phyloP scores from a whole-genome alignment of 192 early-diverging fungal genomes.

The Coemansia sp. region DNA sequence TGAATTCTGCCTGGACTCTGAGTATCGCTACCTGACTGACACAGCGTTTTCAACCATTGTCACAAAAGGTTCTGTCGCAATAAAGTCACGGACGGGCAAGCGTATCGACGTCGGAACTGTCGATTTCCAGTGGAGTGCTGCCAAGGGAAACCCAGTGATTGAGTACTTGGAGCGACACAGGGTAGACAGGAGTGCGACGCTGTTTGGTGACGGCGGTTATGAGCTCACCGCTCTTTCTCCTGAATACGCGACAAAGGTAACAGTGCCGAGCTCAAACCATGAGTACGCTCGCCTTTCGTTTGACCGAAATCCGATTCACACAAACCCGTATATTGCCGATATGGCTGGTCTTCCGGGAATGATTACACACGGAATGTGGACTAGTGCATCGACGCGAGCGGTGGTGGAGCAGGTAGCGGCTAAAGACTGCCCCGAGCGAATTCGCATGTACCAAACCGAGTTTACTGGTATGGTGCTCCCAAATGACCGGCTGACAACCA shows the following conservation, averaged over 20 bases:
- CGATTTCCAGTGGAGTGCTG: conserved; percentile 64
- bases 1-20: conserved; percentile 79
- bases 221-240: conserved; percentile 24
- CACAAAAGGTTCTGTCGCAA: conserved; percentile 64
- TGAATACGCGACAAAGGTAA: not conserved
- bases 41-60: conserved; percentile 63
- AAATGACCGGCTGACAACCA: conserved; percentile 76
- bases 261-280: conserved; percentile 74
- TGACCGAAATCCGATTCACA: conserved; percentile 92
- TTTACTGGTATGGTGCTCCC: conserved; percentile 94
- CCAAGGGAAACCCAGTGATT: conserved; percentile 77
- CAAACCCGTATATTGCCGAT: conserved; percentile 90
- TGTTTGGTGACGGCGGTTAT: conserved; percentile 75
- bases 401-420: conserved; percentile 89
- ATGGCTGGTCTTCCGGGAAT: conserved; percentile 82
- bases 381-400: conserved; percentile 83
- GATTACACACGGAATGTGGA: conserved; percentile 97
- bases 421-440: conserved; percentile 81
- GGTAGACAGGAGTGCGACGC: conserved; percentile 62
- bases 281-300: conserved; percentile 77
- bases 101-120: conserved; percentile 75
- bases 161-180: conserved; percentile 79
- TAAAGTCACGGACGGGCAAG: conserved; percentile 57
- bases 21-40: conserved; percentile 61
- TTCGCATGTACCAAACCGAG: conserved; percentile 72